Percentiles rank a stretch among this genome's conserved stretches.
Evolutionary conservation across 305 asterid genomes (phyloP).

Genomic region (Ajuga reptans): DNA sequence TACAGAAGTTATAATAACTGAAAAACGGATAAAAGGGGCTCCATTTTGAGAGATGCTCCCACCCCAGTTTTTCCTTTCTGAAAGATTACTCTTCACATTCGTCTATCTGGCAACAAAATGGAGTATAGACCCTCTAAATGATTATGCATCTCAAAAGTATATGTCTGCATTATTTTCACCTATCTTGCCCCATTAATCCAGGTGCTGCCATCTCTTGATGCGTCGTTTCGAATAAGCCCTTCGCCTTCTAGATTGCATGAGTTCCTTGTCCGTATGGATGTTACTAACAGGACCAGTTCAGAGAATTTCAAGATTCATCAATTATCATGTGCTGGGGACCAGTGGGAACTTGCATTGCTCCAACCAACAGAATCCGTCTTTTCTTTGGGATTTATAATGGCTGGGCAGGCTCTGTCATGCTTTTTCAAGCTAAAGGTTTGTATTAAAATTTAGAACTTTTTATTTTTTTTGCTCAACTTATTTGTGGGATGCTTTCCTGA

Average conservation of each 20-base stretch:
- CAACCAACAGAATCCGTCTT: slow-evolving; percentile 47
- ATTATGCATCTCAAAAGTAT: slow-evolving; percentile 7
- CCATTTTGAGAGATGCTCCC: too few relatives aligned
- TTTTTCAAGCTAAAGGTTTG: slow-evolving; percentile 92
- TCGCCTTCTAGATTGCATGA: slow-evolving; percentile 75
- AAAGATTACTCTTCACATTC: slow-evolving; percentile 4
- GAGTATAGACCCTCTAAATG: slow-evolving; percentile 1
- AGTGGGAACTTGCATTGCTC: slow-evolving; percentile 81
- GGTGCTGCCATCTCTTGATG: slow-evolving; percentile 92
- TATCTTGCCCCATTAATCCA: slow-evolving; percentile 20
- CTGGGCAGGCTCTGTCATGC: slow-evolving; percentile 87
- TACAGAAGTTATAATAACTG: too few relatives aligned
- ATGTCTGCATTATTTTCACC: slow-evolving; percentile 2
- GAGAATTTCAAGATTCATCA: slow-evolving; percentile 79
- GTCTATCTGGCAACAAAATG: slow-evolving; percentile 10
- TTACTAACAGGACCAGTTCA: slow-evolving; percentile 68
- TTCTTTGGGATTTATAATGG: slow-evolving; percentile 49
- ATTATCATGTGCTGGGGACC: slow-evolving; percentile 73
- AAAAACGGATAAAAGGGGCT: too few relatives aligned
- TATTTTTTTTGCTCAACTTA: background rate
- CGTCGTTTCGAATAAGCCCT: slow-evolving; percentile 69
- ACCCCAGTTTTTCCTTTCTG: background rate
- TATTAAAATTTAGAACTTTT: background rate
- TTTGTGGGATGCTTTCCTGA: background rate
- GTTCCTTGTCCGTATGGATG: slow-evolving; percentile 84